These are phyloP conservation scores for Myxozyma lipomycoides DNA, from an alignment of 805 yeast genomes.

Conservation along the genomic window DNA sequence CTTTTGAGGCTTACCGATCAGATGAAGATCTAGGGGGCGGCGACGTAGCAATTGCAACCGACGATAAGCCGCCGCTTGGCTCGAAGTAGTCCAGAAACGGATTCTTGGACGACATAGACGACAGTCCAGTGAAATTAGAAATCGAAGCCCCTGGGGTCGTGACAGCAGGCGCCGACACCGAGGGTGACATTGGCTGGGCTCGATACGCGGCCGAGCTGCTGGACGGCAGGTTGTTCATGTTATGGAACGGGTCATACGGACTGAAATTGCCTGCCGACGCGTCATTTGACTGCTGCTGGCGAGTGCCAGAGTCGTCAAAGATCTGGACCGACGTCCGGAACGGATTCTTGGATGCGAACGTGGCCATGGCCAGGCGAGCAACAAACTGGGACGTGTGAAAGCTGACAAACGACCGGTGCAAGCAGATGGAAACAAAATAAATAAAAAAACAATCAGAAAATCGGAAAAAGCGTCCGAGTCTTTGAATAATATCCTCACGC, in stretches of 20 bases:
- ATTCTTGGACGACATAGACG: constrained; percentile 7
- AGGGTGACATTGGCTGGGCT: constrained; percentile 10
- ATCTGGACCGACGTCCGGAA: constrained; percentile 19
- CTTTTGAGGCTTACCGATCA: neutral
- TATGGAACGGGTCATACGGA: neutral
- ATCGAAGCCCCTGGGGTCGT: constrained; percentile 8
- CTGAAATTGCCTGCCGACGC: neutral
- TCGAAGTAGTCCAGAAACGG: constrained; percentile 20
- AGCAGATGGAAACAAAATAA: too few relatives aligned
- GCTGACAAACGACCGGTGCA: too few relatives aligned
- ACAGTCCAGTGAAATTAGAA: too few relatives aligned
- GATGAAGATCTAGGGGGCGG: neutral
- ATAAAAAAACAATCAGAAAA: neutral
- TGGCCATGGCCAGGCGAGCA: constrained; percentile 9
- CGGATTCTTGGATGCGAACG: constrained; percentile 26
- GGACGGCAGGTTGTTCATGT: neutral
- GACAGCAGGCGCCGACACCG: constrained; percentile 20
- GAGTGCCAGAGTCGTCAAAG: neutral
- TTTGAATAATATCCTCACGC: too few relatives aligned
- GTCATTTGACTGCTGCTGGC: neutral
- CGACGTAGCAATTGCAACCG: neutral
- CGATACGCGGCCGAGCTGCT: constrained; percentile 1
- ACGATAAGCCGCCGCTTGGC: neutral
- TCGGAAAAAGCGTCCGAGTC: constrained; percentile 1
- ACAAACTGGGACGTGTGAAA: neutral